Conservation (phyloP, 2,329 filamentous ascomycete genomes). For the Chrysosporium keratinophilum region DNA sequence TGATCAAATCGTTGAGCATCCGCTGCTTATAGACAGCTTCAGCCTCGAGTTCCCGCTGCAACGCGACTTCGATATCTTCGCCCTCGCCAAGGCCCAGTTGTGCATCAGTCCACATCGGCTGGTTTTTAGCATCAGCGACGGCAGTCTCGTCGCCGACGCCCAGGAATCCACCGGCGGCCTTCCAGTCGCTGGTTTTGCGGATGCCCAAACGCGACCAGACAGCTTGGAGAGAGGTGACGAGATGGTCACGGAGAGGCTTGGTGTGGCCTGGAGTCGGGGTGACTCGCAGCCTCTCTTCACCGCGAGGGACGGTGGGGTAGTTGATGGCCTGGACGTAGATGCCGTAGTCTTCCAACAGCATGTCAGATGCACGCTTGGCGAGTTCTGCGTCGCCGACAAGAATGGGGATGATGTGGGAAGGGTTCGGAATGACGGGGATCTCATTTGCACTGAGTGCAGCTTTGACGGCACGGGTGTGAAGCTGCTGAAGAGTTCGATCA, state of each 20-base stretch:
- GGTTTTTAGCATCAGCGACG: slow-evolving; percentile 43
- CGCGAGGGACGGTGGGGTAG: slow-evolving; percentile 93
- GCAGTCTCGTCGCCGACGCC: slow-evolving; percentile 60
- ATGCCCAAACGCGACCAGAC: slow-evolving; percentile 84
- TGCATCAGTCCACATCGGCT: slow-evolving; percentile 81
- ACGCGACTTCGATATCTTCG: slow-evolving; percentile 50
- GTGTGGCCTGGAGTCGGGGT: slow-evolving; percentile 91
- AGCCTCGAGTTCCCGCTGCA: slow-evolving; percentile 35
- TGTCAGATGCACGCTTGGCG: slow-evolving; percentile 83
- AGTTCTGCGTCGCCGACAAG: slow-evolving; percentile 89
- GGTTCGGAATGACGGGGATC: slow-evolving; percentile 96
- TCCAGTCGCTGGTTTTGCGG: slow-evolving; percentile 90
- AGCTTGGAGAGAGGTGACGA: slow-evolving; percentile 70
- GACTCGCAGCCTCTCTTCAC: slow-evolving; percentile 92
- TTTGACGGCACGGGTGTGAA: slow-evolving; percentile 93
- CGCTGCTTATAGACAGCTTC: slow-evolving; percentile 14
- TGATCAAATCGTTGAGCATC: slow-evolving; percentile 13
- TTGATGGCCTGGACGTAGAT: slow-evolving; percentile 99
- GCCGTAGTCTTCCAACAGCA: slow-evolving; percentile 76
- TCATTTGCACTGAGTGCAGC: slow-evolving; percentile 64
- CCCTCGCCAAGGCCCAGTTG: slow-evolving; percentile 62
- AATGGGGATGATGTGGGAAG: slow-evolving; percentile 88
- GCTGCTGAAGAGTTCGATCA: slow-evolving; percentile 83
- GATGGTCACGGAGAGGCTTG: slow-evolving; percentile 72
- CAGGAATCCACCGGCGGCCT: slow-evolving; percentile 80